Conservation (phyloP, 495 filamentous ascomycete genomes). For the Tuber calosporum region DNA sequence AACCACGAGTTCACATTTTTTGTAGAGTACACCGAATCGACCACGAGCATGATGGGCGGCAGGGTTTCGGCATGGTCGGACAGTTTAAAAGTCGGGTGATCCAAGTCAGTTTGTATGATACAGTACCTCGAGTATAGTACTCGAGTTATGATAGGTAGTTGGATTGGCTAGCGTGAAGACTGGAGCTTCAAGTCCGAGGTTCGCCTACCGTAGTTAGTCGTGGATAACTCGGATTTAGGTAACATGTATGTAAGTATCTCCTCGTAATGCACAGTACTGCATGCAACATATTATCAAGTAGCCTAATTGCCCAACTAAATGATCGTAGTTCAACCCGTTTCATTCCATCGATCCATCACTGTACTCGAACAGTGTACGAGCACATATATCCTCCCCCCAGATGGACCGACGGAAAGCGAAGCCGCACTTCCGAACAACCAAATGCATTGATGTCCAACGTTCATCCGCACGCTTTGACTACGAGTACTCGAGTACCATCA, state of each 20-base stretch:
- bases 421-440: background rate
- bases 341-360: no score
- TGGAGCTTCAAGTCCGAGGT: background rate
- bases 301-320: background rate
- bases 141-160: background rate
- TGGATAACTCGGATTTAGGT: background rate
- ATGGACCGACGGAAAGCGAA: background rate
- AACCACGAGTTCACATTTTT: background rate
- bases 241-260: background rate
- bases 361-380: no score
- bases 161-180: background rate
- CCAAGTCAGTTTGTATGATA: background rate
- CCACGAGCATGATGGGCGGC: background rate
- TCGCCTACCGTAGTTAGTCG: background rate
- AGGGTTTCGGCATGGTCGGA: background rate
- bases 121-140: background rate
- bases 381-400: no score
- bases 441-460: no score
- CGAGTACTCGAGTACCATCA: background rate
- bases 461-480: background rate
- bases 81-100: background rate
- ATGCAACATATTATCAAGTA: background rate
- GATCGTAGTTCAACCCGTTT: no score
- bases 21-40: background rate
- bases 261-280: background rate